Evolutionary conservation across 495 filamentous ascomycete genomes (phyloP), one percentile per base, ranked within the genome.

Genomic region (Neurospora africana): DNA sequence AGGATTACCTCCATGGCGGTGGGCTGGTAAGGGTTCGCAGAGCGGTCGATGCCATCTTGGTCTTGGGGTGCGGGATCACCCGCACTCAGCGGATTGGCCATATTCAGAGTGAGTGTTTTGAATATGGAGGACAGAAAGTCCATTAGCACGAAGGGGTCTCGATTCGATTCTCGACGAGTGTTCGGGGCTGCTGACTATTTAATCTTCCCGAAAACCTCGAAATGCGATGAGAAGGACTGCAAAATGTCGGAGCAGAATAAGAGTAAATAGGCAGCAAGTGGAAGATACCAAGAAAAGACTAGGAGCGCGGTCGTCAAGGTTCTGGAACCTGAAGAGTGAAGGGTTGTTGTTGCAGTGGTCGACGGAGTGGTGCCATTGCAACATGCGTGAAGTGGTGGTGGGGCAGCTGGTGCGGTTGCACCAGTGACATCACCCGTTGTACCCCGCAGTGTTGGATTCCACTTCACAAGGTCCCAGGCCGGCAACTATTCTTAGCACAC

Each of bases 1-100:
- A 82, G 70, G 8, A 84, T 39, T 19, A 87, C 82, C 75, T 89
- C 85, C 15, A 75, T 58, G n/a, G 82, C 72, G 21, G 70, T 82
- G 19, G 82, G 80, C 38, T 81, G 72, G 39, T 79, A 76, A 11
- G 47, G 37, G 10, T 39, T 69, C 27, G 27, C 27, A 27, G 53
- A 30, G 23, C 69, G 71, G 39, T 69, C 70, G 4, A 67, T 40
- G 72, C 70, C 74, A 47, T 76, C 76, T 4, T 35, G 23, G 38
- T 74, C 72, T 3, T 76, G 72, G 27, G 73, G 65, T 23, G 73
- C 74, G 9, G 74, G 65, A 13, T 76, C 77, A 36, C 72, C 75
- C 40, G 74, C 36, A 40, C 41, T 58, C 67, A 58, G 67, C 39
- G 35, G 37, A 19, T 21, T 35, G 53, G 5, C 53, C 53, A 65